A percentile compares a stretch with the other conserved stretches of the same genome.
These are phyloP conservation scores for Scolecobasidium constrictum DNA, from an alignment of 2,329 filamentous ascomycete genomes.

Conservation along the genomic window DNA sequence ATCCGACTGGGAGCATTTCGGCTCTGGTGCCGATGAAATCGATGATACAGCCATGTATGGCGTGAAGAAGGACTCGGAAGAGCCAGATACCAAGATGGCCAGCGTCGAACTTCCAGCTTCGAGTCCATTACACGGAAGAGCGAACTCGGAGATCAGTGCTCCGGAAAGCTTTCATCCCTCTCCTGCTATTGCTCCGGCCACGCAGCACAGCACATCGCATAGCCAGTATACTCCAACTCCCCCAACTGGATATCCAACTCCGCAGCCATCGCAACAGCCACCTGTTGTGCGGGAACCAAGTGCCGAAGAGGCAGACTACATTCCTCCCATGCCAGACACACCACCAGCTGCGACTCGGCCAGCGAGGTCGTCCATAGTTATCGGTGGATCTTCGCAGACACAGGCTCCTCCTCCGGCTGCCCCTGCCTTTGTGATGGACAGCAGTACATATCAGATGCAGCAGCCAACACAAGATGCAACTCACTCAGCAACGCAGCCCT, in stretches of 20 bases:
- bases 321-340: conserved; percentile 8
- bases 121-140: conserved; percentile 1
- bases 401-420: background rate
- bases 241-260: conserved; percentile 1
- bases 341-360: background rate
- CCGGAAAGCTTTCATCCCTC: background rate
- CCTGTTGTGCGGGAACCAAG: background rate
- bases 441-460: background rate
- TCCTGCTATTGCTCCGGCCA: background rate
- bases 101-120: conserved; percentile 4
- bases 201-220: background rate
- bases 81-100: background rate
- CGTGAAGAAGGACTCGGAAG: conserved; percentile 1
- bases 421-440: conserved; percentile 3
- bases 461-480: background rate
- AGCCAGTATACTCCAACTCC: background rate
- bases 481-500: background rate
- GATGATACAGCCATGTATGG: conserved; percentile 24
- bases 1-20: conserved; percentile 12
- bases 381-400: background rate
- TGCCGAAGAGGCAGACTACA: conserved; percentile 7
- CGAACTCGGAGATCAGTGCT: conserved; percentile 2
- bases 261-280: background rate
- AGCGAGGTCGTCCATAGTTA: background rate
- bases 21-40: conserved; percentile 18